Conservation (phyloP, 2,329 filamentous ascomycete species). For the Cadophora malorum region DNA sequence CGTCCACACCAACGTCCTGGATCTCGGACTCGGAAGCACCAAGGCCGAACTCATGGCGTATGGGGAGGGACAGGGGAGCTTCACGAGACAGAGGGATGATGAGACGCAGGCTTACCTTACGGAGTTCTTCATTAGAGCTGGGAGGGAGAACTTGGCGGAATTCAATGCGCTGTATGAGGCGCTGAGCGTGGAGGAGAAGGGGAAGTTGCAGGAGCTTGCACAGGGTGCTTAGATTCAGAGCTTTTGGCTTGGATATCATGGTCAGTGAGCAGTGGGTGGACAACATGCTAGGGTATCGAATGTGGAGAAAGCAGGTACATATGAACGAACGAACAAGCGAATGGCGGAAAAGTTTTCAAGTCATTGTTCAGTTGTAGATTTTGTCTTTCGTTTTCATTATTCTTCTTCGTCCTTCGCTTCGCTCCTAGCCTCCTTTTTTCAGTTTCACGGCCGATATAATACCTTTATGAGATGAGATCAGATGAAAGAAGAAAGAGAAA, state of each 20-base stretch:
- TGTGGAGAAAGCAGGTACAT: neutral
- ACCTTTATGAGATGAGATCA: neutral
- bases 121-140: slow-evolving; percentile 73
- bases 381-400: neutral
- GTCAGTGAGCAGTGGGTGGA: neutral
- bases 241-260: neutral
- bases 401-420: neutral
- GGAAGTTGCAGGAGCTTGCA: slow-evolving; percentile 52
- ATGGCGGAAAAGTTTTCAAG: neutral
- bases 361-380: neutral
- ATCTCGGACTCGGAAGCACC: slow-evolving; percentile 72
- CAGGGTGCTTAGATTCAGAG: slow-evolving; percentile 28
- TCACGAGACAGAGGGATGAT: slow-evolving; percentile 76
- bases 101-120: slow-evolving; percentile 86
- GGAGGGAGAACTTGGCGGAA: slow-evolving; percentile 45
- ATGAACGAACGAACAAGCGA: neutral
- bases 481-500: neutral
- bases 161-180: slow-evolving; percentile 47
- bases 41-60: slow-evolving; percentile 84
- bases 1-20: slow-evolving; percentile 70
- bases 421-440: neutral
- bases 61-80: slow-evolving; percentile 61
- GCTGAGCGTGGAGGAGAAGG: slow-evolving; percentile 52
- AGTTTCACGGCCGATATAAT: neutral
- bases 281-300: neutral